These are phyloP conservation scores for Tetracladium setigerum DNA, from an alignment of 495 filamentous ascomycete genomes.

Conservation along the genomic window DNA sequence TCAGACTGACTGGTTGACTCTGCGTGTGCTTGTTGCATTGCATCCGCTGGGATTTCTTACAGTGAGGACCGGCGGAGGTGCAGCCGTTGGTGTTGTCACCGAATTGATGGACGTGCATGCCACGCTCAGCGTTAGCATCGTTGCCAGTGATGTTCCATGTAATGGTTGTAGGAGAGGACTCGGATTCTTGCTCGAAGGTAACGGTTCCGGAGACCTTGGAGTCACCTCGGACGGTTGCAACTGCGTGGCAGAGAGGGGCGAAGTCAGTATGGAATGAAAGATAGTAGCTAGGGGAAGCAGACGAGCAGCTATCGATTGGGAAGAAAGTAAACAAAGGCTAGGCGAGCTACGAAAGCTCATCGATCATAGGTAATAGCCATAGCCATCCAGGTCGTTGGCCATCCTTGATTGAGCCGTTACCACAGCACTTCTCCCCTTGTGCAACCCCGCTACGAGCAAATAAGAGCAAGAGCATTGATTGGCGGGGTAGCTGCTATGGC, in stretches of 20 bases:
- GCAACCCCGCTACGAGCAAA: slow-evolving; percentile 22
- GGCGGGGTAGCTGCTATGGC: background rate
- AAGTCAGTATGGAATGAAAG: background rate
- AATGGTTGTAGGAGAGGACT: slow-evolving; percentile 74
- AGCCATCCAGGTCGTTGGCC: slow-evolving; percentile 23
- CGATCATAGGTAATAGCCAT: slow-evolving; percentile 7
- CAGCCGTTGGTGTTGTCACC: slow-evolving; percentile 99
- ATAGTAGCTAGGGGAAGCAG: background rate
- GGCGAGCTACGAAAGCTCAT: background rate
- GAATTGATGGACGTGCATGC: slow-evolving; percentile 96
- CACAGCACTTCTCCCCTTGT: slow-evolving; percentile 32
- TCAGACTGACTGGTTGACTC: background rate
- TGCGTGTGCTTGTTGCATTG: no score
- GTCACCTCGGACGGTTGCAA: slow-evolving; percentile 95
- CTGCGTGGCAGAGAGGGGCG: slow-evolving; percentile 38
- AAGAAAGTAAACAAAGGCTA: background rate
- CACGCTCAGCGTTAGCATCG: slow-evolving; percentile 92
- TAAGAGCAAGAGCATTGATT: background rate
- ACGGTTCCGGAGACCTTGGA: slow-evolving; percentile 87
- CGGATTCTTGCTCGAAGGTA: slow-evolving; percentile 85
- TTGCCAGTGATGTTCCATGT: slow-evolving; percentile 88
- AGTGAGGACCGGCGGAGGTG: slow-evolving; percentile 95
- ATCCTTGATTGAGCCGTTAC: slow-evolving; percentile 11
- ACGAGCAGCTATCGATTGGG: background rate
- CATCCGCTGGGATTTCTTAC: slow-evolving; percentile 40